Conservation (phyloP, 805 yeast genomes). For the Vanderwaltozyma polyspora region DNA sequence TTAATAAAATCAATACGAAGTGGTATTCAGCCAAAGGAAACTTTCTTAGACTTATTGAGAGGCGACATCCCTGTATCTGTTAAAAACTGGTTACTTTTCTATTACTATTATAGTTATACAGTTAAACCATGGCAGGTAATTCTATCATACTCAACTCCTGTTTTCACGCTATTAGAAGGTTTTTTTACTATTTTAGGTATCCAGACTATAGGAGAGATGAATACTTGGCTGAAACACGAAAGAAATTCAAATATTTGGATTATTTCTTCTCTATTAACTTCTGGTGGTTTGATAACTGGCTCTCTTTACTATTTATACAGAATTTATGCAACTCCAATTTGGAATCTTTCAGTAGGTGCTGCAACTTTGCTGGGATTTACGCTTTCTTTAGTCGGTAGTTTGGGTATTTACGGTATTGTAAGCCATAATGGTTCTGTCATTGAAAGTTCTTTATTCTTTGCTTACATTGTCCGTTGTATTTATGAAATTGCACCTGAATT, state of each 20-base stretch:
- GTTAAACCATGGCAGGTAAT: constrained; percentile 62
- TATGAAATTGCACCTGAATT: constrained; percentile 88
- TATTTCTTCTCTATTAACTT: constrained; percentile 55
- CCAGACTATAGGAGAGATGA: constrained; percentile 81
- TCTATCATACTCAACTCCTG: constrained; percentile 72
- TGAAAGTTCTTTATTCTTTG: constrained; percentile 76
- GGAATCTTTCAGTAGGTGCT: constrained; percentile 54
- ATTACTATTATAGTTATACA: constrained; percentile 27
- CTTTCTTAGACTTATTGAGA: constrained; percentile 14
- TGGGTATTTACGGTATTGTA: constrained; percentile 76
- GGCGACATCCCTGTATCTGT: constrained; percentile 6
- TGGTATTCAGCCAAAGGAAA: constrained; percentile 16
- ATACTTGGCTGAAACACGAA: constrained; percentile 45
- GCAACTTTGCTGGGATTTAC: constrained; percentile 83
- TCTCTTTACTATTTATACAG: constrained; percentile 71
- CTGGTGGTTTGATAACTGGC: constrained; percentile 66
- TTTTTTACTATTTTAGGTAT: constrained; percentile 84
- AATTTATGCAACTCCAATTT: constrained; percentile 69
- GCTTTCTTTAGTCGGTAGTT: constrained; percentile 58
- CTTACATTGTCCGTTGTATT: constrained; percentile 84
- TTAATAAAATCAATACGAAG: constrained; percentile 13
- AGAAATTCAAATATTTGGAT: constrained; percentile 68
- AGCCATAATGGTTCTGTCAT: constrained; percentile 81
- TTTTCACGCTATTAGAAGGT: constrained; percentile 85
- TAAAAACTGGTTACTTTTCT: constrained; percentile 18